A percentile compares a stretch with the other conserved stretches of the same genome.
Evolutionary conservation across 352 stramenopile species (phyloP).

Genomic region (Elongisporangium prolatum): DNA sequence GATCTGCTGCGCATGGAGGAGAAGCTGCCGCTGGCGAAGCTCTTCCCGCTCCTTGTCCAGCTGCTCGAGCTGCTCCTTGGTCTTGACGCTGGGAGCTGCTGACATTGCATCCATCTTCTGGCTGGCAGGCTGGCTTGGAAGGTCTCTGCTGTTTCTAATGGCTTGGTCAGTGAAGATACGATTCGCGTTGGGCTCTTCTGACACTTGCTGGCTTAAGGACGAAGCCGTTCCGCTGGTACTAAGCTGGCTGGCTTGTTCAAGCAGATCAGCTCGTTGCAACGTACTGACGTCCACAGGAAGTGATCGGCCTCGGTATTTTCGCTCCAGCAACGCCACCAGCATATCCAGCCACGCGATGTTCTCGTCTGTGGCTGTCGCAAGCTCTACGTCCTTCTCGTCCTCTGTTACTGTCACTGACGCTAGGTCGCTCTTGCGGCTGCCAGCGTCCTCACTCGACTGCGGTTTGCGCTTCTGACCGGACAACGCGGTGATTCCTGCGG

Average conservation of each 20-base stretch:
- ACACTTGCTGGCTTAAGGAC: neutral
- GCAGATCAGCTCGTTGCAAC: conserved; percentile 35
- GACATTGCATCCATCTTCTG: neutral
- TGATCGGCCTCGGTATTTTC: conserved; percentile 37
- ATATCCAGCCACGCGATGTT: conserved; percentile 86
- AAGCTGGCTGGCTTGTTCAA: conserved; percentile 18
- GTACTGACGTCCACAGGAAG: conserved; percentile 32
- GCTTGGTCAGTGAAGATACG: neutral
- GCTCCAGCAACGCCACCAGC: conserved; percentile 66
- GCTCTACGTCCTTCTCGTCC: neutral
- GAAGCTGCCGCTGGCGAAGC: conserved; percentile 39
- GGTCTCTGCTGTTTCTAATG: neutral
- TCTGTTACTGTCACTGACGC: neutral
- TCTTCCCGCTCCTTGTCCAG: conserved; percentile 29
- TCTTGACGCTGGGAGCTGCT: neutral
- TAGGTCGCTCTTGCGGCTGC: neutral
- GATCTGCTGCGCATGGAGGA: conserved; percentile 62
- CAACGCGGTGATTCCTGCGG: neutral
- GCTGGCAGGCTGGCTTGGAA: no score
- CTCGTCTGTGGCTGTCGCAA: conserved; percentile 11
- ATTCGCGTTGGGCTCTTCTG: neutral
- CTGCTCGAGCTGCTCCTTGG: conserved; percentile 16
- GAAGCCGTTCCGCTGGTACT: neutral
- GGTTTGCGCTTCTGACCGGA: neutral
- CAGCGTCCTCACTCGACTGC: neutral